Percentiles rank a stretch among this genome's conserved stretches.
Conservation (phyloP, 768 basidiomycete genomes). For the Hebeloma cylindrosporum region DNA sequence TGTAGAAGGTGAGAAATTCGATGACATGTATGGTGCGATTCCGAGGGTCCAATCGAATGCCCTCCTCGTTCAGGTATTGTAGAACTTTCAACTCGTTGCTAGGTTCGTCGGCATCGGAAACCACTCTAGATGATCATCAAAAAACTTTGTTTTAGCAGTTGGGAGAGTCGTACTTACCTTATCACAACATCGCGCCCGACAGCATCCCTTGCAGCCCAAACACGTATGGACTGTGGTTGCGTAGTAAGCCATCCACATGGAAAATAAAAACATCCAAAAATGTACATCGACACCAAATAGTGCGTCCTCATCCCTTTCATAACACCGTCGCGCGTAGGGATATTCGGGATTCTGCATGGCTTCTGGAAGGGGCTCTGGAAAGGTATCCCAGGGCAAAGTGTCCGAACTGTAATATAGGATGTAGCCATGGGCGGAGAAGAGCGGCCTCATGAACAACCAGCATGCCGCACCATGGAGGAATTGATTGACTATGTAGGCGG, state of each 20-base stretch:
- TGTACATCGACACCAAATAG: neutral
- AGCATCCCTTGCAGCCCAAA: constrained; percentile 8
- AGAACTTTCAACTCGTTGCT: constrained; percentile 15
- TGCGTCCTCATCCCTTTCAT: neutral
- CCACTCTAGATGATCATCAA: neutral
- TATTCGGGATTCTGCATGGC: neutral
- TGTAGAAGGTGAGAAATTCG: constrained; percentile 15
- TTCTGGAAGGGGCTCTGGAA: neutral
- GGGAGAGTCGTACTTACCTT: constrained; percentile 5
- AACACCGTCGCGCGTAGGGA: constrained; percentile 6
- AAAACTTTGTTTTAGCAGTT: no score
- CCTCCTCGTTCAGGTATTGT: constrained; percentile 13
- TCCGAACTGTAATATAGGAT: constrained; percentile 1
- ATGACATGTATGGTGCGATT: constrained; percentile 18
- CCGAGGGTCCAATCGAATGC: constrained; percentile 12
- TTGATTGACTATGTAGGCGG: no score
- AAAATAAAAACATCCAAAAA: neutral
- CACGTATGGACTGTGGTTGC: neutral
- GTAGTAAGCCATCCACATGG: neutral
- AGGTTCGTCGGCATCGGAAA: constrained; percentile 8
- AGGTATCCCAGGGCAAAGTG: neutral
- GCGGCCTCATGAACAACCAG: constrained; percentile 21
- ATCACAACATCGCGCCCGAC: constrained; percentile 12
- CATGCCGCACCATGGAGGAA: no score
- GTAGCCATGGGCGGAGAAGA: constrained; percentile 18